These are phyloP conservation scores for Lophiotrema nucula DNA, from an alignment of 495 filamentous ascomycete species.

Conservation along the genomic window DNA sequence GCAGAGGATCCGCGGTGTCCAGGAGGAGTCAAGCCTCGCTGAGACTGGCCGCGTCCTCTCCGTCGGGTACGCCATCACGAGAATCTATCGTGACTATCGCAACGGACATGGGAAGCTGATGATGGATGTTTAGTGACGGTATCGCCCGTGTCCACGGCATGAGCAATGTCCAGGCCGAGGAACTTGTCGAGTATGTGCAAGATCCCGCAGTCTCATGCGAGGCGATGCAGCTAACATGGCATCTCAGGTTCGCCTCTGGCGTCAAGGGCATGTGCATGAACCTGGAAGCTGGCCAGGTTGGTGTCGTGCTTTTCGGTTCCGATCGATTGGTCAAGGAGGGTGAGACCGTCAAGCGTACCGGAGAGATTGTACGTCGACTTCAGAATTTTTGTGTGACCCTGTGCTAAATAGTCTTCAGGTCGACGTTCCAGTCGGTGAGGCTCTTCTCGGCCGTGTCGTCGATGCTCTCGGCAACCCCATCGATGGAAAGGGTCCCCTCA, in stretches of 20 bases:
- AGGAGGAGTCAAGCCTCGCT: conserved; percentile 92
- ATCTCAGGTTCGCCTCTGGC: conserved; percentile 89
- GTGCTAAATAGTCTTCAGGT: conserved; percentile 63
- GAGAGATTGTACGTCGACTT: conserved; percentile 82
- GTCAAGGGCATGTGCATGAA: conserved; percentile 99
- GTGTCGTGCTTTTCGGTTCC: conserved; percentile 99
- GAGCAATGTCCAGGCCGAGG: conserved; percentile 99
- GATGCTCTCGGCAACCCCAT: conserved; percentile 98
- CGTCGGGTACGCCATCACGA: conserved; percentile 76
- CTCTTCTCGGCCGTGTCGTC: conserved; percentile 95
- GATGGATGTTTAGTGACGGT: conserved; percentile 75
- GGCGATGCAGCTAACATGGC: conserved; percentile 31
- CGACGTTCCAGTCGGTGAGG: conserved; percentile 91
- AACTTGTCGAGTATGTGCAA: conserved; percentile 93
- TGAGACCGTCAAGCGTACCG: conserved; percentile 99
- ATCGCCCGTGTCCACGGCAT: conserved; percentile 99
- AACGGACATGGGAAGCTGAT: conserved; percentile 43
- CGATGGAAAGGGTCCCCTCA: conserved; percentile 96
- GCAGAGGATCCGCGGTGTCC: conserved; percentile 95
- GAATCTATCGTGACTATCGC: conserved; percentile 25
- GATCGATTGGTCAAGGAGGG: conserved; percentile 99
- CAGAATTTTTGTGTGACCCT: not conserved
- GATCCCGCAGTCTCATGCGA: conserved; percentile 10
- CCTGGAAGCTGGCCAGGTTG: conserved; percentile 98
- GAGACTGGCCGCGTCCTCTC: conserved; percentile 99